phyloP scores from a whole-genome alignment of 805 yeast genomes.

The Pichia membranifaciens region DNA sequence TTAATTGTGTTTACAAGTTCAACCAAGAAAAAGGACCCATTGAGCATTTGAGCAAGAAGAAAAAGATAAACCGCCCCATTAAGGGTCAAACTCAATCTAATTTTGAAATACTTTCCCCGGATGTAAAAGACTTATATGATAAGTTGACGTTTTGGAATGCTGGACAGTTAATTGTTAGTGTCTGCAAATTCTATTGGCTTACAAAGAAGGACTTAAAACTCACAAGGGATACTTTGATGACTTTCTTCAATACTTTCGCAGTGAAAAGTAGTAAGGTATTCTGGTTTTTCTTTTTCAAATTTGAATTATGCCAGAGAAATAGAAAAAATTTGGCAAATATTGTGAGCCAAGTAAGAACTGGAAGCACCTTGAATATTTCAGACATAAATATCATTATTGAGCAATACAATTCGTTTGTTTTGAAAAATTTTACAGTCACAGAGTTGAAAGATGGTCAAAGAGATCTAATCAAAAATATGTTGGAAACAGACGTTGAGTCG shows the following conservation, averaged over 20 bases:
- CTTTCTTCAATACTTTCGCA: conserved; percentile 25
- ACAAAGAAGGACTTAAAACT: conserved; percentile 16
- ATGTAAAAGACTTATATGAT: conserved; percentile 16
- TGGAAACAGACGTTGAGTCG: conserved; percentile 31
- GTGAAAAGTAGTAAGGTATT: conserved; percentile 41
- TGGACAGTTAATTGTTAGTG: conserved; percentile 26
- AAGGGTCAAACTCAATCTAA: background rate
- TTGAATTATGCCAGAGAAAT: conserved; percentile 42
- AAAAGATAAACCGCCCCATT: background rate
- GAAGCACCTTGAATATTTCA: conserved; percentile 43
- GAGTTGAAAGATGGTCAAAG: conserved; percentile 20
- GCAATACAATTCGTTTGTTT: conserved; percentile 35
- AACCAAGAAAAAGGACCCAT: conserved; percentile 11
- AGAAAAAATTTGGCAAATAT: conserved; percentile 40
- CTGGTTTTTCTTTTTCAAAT: conserved; percentile 54
- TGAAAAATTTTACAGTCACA: conserved; percentile 21
- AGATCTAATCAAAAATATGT: conserved; percentile 21
- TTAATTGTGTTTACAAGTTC: conserved; percentile 15
- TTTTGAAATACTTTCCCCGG: conserved; percentile 7
- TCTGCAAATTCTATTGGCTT: conserved; percentile 25
- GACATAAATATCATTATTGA: conserved; percentile 38
- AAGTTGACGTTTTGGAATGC: conserved; percentile 20
- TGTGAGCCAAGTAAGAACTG: conserved; percentile 38
- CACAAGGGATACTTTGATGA: conserved; percentile 24
- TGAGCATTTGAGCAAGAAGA: conserved; percentile 4